A percentile compares a stretch with the other conserved stretches of the same genome.
phyloP scores from a whole-genome alignment of 441 rosid genomes.

The Viola pubescens region DNA sequence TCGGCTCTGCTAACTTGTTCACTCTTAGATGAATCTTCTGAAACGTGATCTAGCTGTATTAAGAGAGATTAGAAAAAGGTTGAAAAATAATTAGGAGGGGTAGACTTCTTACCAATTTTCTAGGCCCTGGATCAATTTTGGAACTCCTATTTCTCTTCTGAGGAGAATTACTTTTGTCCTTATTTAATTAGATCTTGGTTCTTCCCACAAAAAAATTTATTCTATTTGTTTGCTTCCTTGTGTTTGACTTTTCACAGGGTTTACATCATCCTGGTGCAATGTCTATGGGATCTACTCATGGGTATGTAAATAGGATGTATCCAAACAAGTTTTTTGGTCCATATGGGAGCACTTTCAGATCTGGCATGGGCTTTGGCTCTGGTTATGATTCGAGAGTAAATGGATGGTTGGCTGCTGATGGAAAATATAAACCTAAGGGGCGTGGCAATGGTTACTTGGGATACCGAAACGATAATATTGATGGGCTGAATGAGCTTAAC shows the following conservation, averaged over 20 bases:
- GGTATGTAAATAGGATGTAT: slow-evolving; percentile 52
- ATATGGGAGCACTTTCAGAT: slow-evolving; percentile 49
- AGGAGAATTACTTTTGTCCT: background rate
- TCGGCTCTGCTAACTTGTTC: background rate
- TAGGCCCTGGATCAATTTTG: background rate
- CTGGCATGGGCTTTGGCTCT: slow-evolving; percentile 59
- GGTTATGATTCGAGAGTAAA: slow-evolving; percentile 57
- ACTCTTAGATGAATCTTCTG: background rate
- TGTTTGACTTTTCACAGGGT: slow-evolving; percentile 28
- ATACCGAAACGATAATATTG: slow-evolving; percentile 51
- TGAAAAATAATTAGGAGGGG: background rate
- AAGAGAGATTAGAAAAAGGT: background rate
- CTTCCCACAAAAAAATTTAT: background rate
- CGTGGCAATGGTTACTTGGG: slow-evolving; percentile 56
- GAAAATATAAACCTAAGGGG: slow-evolving; percentile 59
- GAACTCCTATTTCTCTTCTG: background rate
- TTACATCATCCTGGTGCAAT: slow-evolving; percentile 44
- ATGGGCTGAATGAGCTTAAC: slow-evolving; percentile 80
- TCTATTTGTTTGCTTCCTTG: background rate
- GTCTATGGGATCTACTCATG: slow-evolving; percentile 45
- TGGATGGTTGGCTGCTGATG: slow-evolving; percentile 53
- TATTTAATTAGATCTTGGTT: background rate
- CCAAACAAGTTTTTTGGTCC: slow-evolving; percentile 61
- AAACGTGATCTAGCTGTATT: background rate
- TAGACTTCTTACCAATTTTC: background rate